phyloP scores from a whole-genome alignment of 176 grass and related monocot species.

The Ensete glaucum region DNA sequence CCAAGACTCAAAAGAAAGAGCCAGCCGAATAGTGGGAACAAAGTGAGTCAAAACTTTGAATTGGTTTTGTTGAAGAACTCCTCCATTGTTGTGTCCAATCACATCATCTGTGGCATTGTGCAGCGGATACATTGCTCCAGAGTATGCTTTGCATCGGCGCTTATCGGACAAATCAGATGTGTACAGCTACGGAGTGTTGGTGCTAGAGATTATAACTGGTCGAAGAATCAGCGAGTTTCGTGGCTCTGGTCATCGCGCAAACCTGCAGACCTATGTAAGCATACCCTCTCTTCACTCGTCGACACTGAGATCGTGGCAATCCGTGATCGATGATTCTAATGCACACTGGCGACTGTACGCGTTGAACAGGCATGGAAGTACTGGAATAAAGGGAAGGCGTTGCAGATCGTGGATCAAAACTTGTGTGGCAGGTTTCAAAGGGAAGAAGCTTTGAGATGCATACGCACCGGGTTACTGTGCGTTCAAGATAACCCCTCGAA shows the following conservation, averaged over 20 bases:
- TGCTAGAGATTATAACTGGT: slow-evolving; percentile 23
- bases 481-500: slow-evolving; percentile 7
- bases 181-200: slow-evolving; percentile 20
- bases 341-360: neutral
- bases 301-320: neutral
- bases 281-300: neutral
- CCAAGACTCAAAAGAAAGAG: slow-evolving; percentile 2
- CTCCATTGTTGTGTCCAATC: neutral
- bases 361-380: slow-evolving; percentile 13
- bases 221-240: neutral
- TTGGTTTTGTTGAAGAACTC: neutral
- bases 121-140: slow-evolving; percentile 26
- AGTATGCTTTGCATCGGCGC: slow-evolving; percentile 18
- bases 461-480: slow-evolving; percentile 21
- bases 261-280: slow-evolving; percentile 18
- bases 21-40: slow-evolving; percentile 16
- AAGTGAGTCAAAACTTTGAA: neutral
- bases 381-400: slow-evolving; percentile 8
- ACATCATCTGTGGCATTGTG: neutral
- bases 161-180: slow-evolving; percentile 27
- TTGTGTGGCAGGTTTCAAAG: slow-evolving; percentile 5
- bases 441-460: slow-evolving; percentile 21
- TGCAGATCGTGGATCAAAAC: slow-evolving; percentile 10
- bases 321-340: neutral
- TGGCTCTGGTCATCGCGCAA: slow-evolving; percentile 2